Base-by-base conservation (phyloP, 345 rosid species). In the Limnanthes douglasii region DNA sequence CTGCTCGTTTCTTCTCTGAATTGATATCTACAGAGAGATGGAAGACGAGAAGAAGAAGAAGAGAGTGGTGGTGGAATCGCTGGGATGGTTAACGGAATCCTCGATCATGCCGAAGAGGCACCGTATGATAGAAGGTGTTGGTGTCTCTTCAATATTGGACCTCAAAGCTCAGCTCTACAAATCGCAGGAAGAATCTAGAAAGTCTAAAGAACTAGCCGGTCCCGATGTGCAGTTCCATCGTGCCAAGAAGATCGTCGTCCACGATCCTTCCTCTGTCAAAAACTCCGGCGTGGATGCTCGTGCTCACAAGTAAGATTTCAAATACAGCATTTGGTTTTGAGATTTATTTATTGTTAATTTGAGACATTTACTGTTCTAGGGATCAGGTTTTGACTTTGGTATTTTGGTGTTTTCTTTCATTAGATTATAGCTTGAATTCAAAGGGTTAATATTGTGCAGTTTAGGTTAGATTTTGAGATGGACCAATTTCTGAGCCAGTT, bases 11-110 rank as follows among this genome's bases (percentile, higher is more conserved):
- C n/a, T n/a, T n/a, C n/a, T n/a, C n/a, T n/a, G n/a, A n/a, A n/a
- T n/a, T n/a, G n/a, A n/a, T n/a, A n/a, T n/a, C n/a, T n/a, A n/a
- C n/a, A n/a, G n/a, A n/a, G n/a, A 43, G 22, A 56, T 48, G 61
- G 56, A 4, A 56, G 68, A 41, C 15, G 76, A 56, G 22, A 49
- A 51, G 17, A 66, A 54, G 64, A 79, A 50, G 60, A 70, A 69
- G 65, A 62, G 86, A 46, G 72, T 57, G 40, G 63, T 52, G 56
- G 75, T 64, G 56, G 98, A 90, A 56, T 84, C 95, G 17, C 48
- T 80, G 40, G 98, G 94, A 70, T 90, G 98, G 98, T 44, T 84
- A 16, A 84, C 94, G 60, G 95, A 90, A 44, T 90, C 96, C 1
- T 50, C 94, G 2, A 80, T 90, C 17, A 57, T 80, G 77, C 98